Evolutionary conservation across 345 rosid species (phyloP).

Genomic region (Eucalyptus sp.): DNA sequence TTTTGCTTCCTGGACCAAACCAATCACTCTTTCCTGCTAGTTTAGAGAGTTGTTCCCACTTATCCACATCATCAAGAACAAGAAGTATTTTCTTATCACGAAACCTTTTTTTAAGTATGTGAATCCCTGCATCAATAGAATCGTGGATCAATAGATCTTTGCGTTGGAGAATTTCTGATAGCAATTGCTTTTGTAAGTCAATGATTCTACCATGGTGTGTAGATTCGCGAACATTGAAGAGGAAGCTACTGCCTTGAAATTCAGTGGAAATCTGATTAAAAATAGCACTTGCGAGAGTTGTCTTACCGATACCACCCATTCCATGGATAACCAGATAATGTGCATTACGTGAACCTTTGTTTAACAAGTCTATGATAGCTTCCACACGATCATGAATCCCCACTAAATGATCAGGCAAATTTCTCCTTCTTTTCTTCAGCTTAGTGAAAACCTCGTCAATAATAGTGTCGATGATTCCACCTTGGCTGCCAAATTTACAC

Average conservation of each 20-base stretch:
- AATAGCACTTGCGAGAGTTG: not conserved
- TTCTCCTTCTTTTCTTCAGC: not conserved
- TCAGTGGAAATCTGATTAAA: not conserved
- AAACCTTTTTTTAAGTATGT: not conserved
- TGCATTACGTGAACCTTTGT: not conserved
- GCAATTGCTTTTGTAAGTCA: not conserved
- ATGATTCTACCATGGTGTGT: not conserved
- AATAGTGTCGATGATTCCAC: not conserved
- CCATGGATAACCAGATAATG: not conserved
- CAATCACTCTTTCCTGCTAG: not conserved
- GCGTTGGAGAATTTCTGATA: not conserved
- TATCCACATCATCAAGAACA: not conserved
- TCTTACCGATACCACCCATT: not conserved
- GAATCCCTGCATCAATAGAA: not conserved
- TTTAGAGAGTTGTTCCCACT: not conserved
- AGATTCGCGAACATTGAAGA: not conserved
- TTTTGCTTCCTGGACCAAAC: not conserved
- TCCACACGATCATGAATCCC: not conserved
- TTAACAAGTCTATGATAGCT: not conserved
- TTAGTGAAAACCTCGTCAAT: not conserved
- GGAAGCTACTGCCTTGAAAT: not conserved
- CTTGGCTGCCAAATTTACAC: not conserved
- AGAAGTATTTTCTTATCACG: not conserved
- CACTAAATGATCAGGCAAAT: not conserved
- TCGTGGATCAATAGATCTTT: fast-evolving